Evolutionary conservation across 257 asterid species (phyloP), one percentile per base, ranked within the genome.

Genomic region (Solanum ossicruentum): DNA sequence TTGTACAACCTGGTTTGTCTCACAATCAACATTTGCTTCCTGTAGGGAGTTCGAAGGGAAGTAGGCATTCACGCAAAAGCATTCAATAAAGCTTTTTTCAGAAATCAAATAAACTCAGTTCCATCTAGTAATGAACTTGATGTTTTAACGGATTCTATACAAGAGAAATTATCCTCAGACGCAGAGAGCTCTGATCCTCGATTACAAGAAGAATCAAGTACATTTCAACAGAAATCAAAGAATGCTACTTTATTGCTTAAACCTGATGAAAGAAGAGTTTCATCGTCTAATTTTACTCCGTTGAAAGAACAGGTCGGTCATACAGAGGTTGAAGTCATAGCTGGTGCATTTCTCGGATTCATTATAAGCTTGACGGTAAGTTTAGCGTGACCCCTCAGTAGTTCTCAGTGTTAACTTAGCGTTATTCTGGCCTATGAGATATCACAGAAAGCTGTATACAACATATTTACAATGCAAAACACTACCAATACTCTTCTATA

Each of bases 1-100:
- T 57, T 71, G 16, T 73, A 63, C 16, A 3, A 3, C 26, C 61
- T 65, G 60, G 45, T 36, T 12, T 41, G 58, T 28, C 18, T 72
- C 60, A 84, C 60, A 80, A 51, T 89, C 18, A 75, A 66, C 43
- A 43, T 81, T 39, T 88, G 85, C 80, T 41, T 85, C 80, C 80
- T 89, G 86, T 89, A 95, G 98, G 99, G 98, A 83, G 99, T 94
- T 21, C 86, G 99, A 88, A 91, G 98, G 91, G 98, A 96, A 91
- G 99, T 94, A 36, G 99, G 99, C 39, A 87, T 72, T 87, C 99
- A 94, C 36, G 98, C 98, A 17, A 96, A 89, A 87, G 93, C 86
- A 13, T 55, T 96, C 78, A 96, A 96, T 84, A 92, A 82, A 87
- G 90, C 88, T 72, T 28, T 93, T 85, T 88, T 88, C 0, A 87